Conservation (phyloP, 2,329 filamentous ascomycete species). For the Pyrenophora teres region DNA sequence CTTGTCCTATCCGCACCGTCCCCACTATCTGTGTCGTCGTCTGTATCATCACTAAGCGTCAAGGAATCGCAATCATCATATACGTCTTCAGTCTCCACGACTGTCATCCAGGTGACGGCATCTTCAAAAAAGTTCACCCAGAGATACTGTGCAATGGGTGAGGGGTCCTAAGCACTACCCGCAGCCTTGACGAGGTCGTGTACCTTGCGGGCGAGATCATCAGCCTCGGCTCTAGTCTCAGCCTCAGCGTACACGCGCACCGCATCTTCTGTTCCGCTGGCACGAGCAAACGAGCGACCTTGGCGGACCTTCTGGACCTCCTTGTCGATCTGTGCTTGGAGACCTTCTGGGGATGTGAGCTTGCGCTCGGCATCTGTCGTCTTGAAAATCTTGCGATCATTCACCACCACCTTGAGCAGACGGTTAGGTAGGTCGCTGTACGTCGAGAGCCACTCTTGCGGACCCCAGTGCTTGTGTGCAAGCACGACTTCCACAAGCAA, state of each 20-base stretch:
- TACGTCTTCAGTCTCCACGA: background rate
- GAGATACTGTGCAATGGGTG: background rate
- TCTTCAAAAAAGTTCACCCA: background rate
- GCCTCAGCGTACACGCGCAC: conserved; percentile 96
- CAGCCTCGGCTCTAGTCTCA: conserved; percentile 83
- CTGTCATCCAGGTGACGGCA: too few relatives aligned
- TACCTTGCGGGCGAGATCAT: conserved; percentile 86
- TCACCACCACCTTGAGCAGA: conserved; percentile 89
- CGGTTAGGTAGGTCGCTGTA: conserved; percentile 95
- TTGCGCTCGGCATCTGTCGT: conserved; percentile 91
- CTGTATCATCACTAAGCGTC: background rate
- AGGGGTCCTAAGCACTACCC: conserved; percentile 26
- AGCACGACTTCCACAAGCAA: conserved; percentile 95
- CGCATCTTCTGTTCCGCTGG: conserved; percentile 93
- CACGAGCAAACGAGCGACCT: conserved; percentile 86
- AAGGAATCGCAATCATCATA: too few relatives aligned
- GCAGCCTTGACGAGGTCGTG: conserved; percentile 68
- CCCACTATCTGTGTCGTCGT: background rate
- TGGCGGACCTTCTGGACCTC: conserved; percentile 89
- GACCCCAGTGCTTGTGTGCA: conserved; percentile 89
- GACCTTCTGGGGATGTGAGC: conserved; percentile 76
- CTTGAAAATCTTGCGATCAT: conserved; percentile 85
- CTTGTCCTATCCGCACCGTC: too few relatives aligned
- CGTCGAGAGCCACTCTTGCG: conserved; percentile 88
- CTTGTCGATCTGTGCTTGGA: conserved; percentile 84